These are phyloP conservation scores for Phytophthora pisi DNA, from an alignment of 352 stramenopile species.

Conservation along the genomic window DNA sequence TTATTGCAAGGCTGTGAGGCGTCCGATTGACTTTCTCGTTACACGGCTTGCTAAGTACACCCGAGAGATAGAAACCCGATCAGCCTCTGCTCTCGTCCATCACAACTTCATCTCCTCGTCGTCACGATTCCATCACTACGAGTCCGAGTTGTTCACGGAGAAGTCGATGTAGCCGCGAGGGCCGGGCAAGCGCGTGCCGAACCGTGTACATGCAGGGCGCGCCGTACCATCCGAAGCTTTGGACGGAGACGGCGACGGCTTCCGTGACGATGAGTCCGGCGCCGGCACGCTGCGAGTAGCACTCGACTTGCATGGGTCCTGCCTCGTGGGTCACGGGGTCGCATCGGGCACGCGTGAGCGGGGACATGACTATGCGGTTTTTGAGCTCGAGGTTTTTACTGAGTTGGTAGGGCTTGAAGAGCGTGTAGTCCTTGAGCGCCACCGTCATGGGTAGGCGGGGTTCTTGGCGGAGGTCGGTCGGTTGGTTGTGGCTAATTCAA, in stretches of 20 bases:
- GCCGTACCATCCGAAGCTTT: conserved; percentile 47
- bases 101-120: background rate
- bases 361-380: conserved; percentile 49
- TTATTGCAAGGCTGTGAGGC: too few relatives aligned
- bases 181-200: too few relatives aligned
- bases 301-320: conserved; percentile 47
- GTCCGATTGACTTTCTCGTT: too few relatives aligned
- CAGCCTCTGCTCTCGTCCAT: too few relatives aligned
- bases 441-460: conserved; percentile 14
- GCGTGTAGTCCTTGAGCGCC: conserved; percentile 33
- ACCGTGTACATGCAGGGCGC: conserved; percentile 52
- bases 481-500: too few relatives aligned
- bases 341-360: conserved; percentile 34
- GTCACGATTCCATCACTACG: background rate
- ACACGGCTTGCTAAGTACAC: too few relatives aligned
- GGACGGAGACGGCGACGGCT: conserved; percentile 32
- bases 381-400: conserved; percentile 37
- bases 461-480: background rate
- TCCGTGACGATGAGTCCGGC: conserved; percentile 41
- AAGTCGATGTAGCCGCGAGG: too few relatives aligned
- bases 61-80: too few relatives aligned
- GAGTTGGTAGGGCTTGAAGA: conserved; percentile 44
- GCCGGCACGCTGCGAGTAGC: conserved; percentile 33
- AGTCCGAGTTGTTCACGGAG: conserved; percentile 16
- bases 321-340: conserved; percentile 35